phyloP scores from a whole-genome alignment of 257 asterid species.

The Penstemon eatonii region DNA sequence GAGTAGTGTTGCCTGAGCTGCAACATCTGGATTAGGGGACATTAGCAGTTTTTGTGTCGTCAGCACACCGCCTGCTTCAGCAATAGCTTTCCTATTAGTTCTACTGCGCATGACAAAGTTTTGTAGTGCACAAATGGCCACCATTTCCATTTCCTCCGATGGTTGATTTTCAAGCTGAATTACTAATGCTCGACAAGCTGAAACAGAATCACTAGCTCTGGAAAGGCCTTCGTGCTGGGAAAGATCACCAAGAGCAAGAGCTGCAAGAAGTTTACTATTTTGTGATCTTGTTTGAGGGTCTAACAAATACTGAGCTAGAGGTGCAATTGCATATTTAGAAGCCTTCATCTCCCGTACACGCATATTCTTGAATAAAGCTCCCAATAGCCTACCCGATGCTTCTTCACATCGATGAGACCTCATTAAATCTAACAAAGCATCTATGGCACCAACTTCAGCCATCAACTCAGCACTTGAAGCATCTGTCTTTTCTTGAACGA shows the following conservation, averaged over 20 bases:
- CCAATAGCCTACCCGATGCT: conserved; percentile 64
- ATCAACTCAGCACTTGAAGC: conserved; percentile 63
- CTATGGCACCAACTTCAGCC: conserved; percentile 84
- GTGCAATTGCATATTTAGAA: conserved; percentile 76
- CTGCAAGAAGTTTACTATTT: conserved; percentile 67
- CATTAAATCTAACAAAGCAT: conserved; percentile 70
- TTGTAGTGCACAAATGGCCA: conserved; percentile 80
- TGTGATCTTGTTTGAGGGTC: conserved; percentile 85
- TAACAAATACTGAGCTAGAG: conserved; percentile 78
- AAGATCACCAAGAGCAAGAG: conserved; percentile 86
- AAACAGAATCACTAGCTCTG: conserved; percentile 68
- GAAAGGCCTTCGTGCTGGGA: conserved; percentile 92
- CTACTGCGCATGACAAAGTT: conserved; percentile 81
- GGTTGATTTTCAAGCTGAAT: conserved; percentile 68
- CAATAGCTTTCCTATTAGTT: conserved; percentile 82
- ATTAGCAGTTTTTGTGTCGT: conserved; percentile 69
- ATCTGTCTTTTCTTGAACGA: conserved; percentile 67
- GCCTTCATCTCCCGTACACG: conserved; percentile 74
- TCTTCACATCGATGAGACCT: conserved; percentile 89
- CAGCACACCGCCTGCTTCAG: conserved; percentile 83
- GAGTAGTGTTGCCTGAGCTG: conserved; percentile 67
- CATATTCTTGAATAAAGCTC: conserved; percentile 63
- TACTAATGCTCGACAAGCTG: conserved; percentile 78
- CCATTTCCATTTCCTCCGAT: conserved; percentile 74
- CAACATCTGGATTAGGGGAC: conserved; percentile 61